Conservation (phyloP, 805 yeast species). For the Cyberlindnera mycetangii region DNA sequence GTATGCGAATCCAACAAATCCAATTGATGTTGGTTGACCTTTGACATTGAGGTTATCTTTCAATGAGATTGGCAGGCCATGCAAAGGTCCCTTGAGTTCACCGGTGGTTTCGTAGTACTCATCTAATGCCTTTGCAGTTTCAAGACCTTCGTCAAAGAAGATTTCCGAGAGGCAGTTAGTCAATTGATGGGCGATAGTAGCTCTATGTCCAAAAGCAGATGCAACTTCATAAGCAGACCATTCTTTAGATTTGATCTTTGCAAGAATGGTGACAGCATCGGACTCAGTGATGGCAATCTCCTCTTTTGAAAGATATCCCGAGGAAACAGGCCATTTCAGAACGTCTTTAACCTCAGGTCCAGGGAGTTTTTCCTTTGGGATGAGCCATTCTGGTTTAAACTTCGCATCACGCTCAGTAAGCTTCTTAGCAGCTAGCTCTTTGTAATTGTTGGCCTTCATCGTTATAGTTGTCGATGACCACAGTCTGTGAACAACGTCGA, state of each 20-base stretch:
- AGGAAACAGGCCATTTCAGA: conserved; percentile 32
- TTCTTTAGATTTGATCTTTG: conserved; percentile 31
- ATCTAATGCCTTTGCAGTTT: conserved; percentile 53
- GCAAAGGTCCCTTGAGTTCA: conserved; percentile 58
- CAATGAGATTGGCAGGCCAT: conserved; percentile 64
- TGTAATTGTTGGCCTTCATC: conserved; percentile 28
- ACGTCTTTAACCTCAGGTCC: conserved; percentile 36
- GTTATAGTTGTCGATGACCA: neutral
- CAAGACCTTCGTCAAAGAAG: conserved; percentile 56
- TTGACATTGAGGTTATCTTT: conserved; percentile 42
- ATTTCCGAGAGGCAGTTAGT: conserved; percentile 33
- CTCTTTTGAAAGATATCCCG: conserved; percentile 32
- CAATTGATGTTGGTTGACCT: conserved; percentile 49
- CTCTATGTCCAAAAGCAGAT: conserved; percentile 55
- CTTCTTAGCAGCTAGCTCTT: conserved; percentile 41
- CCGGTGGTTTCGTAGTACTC: conserved; percentile 45
- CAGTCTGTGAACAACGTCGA: no score
- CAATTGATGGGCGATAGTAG: conserved; percentile 57
- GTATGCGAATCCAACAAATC: conserved; percentile 43
- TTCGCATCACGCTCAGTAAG: conserved; percentile 38
- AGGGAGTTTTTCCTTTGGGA: conserved; percentile 18
- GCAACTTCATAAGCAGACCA: conserved; percentile 46
- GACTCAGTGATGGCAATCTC: conserved; percentile 36
- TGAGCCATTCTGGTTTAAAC: conserved; percentile 29
- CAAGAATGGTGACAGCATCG: conserved; percentile 18